These are phyloP conservation scores for Naganishia friedmannii DNA, from an alignment of 768 basidiomycete species.

Conservation along the genomic window DNA sequence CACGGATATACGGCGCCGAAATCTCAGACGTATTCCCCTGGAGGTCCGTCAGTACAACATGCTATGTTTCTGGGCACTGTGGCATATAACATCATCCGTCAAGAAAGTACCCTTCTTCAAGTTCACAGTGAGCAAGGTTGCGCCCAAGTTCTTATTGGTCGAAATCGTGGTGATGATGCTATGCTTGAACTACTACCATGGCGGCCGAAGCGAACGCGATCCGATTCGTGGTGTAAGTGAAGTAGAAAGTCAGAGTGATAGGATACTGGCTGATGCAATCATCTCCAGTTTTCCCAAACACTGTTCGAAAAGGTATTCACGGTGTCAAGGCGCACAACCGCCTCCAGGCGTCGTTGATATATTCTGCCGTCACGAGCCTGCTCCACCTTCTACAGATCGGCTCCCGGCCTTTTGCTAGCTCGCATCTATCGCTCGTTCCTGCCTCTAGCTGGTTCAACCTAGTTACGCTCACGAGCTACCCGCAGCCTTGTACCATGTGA, in stretches of 20 bases:
- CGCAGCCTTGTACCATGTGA: conserved; percentile 47
- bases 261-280: background rate
- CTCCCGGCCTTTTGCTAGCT: too few relatives aligned
- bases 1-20: background rate
- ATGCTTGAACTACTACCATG: background rate
- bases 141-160: conserved; percentile 16
- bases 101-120: conserved; percentile 4
- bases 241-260: background rate
- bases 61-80: conserved; percentile 11
- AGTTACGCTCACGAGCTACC: conserved; percentile 37
- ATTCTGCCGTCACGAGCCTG: background rate
- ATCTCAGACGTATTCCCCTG: too few relatives aligned
- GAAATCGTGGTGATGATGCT: conserved; percentile 12
- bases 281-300: background rate
- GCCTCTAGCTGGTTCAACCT: background rate
- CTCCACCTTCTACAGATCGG: too few relatives aligned
- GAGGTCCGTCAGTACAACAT: background rate
- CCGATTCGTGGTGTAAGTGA: background rate
- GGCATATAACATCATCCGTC: conserved; percentile 7
- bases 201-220: too few relatives aligned
- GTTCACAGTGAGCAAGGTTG: conserved; percentile 2
- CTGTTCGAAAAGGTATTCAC: background rate
- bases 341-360: background rate
- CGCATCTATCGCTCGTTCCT: too few relatives aligned
- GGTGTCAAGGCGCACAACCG: background rate